Percentiles rank a stretch among this genome's conserved stretches.
Conservation (phyloP, 2,329 filamentous ascomycete genomes). For the Fusarium brachygibbosum region DNA sequence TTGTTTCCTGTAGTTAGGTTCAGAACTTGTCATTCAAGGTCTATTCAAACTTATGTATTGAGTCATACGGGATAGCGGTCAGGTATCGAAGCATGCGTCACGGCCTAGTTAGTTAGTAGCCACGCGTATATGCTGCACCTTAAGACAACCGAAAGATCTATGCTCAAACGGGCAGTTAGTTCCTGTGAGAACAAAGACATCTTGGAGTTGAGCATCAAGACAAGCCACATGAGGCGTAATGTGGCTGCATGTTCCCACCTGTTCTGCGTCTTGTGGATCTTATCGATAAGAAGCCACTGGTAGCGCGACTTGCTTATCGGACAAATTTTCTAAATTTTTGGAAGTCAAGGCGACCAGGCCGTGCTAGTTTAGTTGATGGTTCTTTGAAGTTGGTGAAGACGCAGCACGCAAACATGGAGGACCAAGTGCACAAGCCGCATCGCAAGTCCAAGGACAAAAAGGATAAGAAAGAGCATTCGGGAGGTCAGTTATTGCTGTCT, state of each 20-base stretch:
- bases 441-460: slow-evolving; percentile 92
- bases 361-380: slow-evolving; percentile 40
- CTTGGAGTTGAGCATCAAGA: neutral
- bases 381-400: slow-evolving; percentile 43
- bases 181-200: slow-evolving; percentile 10
- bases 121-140: slow-evolving; percentile 20
- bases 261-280: neutral
- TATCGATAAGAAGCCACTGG: slow-evolving; percentile 40
- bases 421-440: slow-evolving; percentile 88
- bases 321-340: slow-evolving; percentile 51
- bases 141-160: slow-evolving; percentile 19
- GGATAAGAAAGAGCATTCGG: slow-evolving; percentile 62
- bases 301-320: slow-evolving; percentile 29
- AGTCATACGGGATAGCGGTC: neutral
- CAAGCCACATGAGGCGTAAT: slow-evolving; percentile 26
- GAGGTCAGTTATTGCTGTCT: slow-evolving; percentile 10
- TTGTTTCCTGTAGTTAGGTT: neutral
- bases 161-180: slow-evolving; percentile 43
- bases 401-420: slow-evolving; percentile 73
- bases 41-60: neutral
- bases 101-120: slow-evolving; percentile 1
- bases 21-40: neutral
- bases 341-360: slow-evolving; percentile 25
- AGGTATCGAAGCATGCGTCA: slow-evolving; percentile 24
- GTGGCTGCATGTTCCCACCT: neutral